phyloP scores from a whole-genome alignment of 2,329 filamentous ascomycete genomes.

The Albophoma yamanashiensis region DNA sequence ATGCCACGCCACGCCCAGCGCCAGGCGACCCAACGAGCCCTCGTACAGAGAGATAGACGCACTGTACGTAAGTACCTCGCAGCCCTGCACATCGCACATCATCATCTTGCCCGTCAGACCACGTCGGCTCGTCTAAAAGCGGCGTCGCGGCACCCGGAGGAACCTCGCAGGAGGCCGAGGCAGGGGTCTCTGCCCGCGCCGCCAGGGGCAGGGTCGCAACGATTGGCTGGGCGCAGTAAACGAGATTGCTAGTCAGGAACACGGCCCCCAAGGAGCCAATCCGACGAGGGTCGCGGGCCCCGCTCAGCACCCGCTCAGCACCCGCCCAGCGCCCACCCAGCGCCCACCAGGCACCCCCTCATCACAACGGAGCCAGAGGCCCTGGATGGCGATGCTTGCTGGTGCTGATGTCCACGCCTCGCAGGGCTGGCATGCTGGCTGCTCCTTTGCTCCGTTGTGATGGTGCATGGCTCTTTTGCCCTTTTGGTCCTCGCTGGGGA shows the following conservation, averaged over 20 bases:
- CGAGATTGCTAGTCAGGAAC: slow-evolving; percentile 8
- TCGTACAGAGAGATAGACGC: too few relatives aligned
- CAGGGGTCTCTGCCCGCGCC: neutral
- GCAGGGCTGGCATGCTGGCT: too few relatives aligned
- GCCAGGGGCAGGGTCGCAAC: neutral
- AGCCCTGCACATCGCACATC: neutral
- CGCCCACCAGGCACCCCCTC: too few relatives aligned
- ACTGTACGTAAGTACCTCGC: too few relatives aligned
- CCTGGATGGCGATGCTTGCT: too few relatives aligned
- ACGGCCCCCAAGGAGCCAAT: neutral
- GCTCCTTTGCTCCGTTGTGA: too few relatives aligned
- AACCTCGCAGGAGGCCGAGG: neutral
- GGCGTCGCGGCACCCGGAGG: neutral
- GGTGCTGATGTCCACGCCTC: too few relatives aligned
- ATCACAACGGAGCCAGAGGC: too few relatives aligned
- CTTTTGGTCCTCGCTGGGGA: too few relatives aligned
- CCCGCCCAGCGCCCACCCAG: too few relatives aligned
- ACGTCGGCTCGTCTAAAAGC: neutral
- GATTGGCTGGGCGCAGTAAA: neutral
- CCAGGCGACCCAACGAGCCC: too few relatives aligned
- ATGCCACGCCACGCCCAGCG: too few relatives aligned
- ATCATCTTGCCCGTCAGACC: neutral
- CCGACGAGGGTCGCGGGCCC: neutral
- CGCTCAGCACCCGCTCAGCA: neutral
- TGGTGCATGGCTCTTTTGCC: neutral